phyloP scores from a whole-genome alignment of 2,329 filamentous ascomycete species.

The Rutstroemia sp. region DNA sequence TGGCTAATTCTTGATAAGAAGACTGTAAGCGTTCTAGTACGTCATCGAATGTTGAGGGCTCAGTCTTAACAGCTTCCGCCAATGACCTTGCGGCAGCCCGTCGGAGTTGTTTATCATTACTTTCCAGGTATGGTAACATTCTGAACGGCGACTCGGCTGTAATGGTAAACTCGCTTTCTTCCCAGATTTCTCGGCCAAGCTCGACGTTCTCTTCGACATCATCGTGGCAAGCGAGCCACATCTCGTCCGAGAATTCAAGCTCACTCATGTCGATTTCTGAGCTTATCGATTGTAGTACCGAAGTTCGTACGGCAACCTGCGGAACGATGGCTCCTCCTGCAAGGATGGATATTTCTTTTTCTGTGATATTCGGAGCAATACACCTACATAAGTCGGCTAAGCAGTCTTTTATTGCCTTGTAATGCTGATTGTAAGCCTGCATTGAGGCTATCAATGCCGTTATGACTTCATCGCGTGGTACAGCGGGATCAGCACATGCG shows the following conservation, averaged over 20 bases:
- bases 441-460: constrained; percentile 69
- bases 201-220: constrained; percentile 82
- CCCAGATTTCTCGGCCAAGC: constrained; percentile 84
- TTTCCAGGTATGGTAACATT: constrained; percentile 73
- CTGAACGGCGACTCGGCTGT: constrained; percentile 55
- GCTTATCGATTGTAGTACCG: constrained; percentile 82
- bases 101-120: constrained; percentile 72
- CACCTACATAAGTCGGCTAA: constrained; percentile 79
- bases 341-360: constrained; percentile 67
- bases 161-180: constrained; percentile 76
- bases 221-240: constrained; percentile 91
- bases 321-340: constrained; percentile 72
- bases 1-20: constrained; percentile 71
- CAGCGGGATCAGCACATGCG: constrained; percentile 63
- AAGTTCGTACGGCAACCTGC: constrained; percentile 71
- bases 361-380: constrained; percentile 71
- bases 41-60: constrained; percentile 51
- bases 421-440: constrained; percentile 86
- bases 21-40: constrained; percentile 60
- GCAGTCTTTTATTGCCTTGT: constrained; percentile 91
- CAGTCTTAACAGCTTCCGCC: constrained; percentile 60
- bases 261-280: constrained; percentile 89
- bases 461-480: constrained; percentile 71
- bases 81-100: constrained; percentile 76
- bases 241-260: constrained; percentile 75